Evolutionary conservation across 371 early-diverging fungal species (phyloP).

Genomic region (Mortierella sp.): DNA sequence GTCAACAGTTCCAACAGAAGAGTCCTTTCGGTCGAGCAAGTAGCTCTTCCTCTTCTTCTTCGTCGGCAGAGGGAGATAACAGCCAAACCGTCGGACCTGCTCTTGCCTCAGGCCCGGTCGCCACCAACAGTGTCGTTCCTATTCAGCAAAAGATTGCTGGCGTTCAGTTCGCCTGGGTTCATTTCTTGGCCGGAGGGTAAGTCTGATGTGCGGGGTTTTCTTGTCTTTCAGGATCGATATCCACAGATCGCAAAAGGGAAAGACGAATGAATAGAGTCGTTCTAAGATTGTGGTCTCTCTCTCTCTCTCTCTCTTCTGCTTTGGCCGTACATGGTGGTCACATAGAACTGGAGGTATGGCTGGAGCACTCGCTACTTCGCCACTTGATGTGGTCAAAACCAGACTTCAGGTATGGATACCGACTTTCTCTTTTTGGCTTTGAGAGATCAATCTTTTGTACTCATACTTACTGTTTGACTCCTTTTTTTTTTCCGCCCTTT

Average conservation of each 20-base stretch:
- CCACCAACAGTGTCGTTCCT: not conserved
- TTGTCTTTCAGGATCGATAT: not conserved
- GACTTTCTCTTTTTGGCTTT: not conserved
- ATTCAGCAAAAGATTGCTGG: constrained; percentile 28
- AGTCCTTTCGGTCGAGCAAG: constrained; percentile 10
- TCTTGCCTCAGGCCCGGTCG: constrained; percentile 1
- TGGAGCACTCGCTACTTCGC: constrained; percentile 89
- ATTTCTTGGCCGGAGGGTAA: constrained; percentile 88
- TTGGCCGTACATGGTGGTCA: not conserved
- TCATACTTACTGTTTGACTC: not conserved
- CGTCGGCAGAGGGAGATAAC: too few relatives aligned
- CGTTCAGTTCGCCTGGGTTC: constrained; percentile 63
- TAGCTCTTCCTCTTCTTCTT: constrained; percentile 8
- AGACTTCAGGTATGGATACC: constrained; percentile 76
- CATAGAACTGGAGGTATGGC: constrained; percentile 73
- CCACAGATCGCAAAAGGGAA: too few relatives aligned
- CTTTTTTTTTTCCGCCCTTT: constrained; percentile 15
- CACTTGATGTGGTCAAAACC: constrained; percentile 92
- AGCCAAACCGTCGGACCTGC: not conserved
- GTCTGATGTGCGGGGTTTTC: not conserved
- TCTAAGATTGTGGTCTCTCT: constrained; percentile 1
- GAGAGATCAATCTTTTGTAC: not conserved
- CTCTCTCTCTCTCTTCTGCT: not conserved
- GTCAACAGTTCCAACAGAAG: constrained; percentile 35
- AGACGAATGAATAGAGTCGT: too few relatives aligned